Evolutionary conservation across 2,329 filamentous ascomycete genomes (phyloP).

Genomic region (Beauveria australis): DNA sequence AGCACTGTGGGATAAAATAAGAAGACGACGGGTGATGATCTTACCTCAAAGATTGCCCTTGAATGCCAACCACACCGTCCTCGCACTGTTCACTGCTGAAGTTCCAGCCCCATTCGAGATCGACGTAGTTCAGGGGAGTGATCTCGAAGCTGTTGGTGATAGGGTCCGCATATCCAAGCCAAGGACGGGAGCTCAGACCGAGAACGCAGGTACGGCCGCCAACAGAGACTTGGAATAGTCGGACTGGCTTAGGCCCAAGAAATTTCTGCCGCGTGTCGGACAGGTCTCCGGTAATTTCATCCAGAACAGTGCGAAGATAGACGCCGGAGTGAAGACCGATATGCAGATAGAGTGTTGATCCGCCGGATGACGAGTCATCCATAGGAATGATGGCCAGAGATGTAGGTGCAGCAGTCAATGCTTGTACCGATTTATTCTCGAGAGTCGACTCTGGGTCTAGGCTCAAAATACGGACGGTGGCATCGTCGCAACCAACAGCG

Average conservation of each 20-base stretch:
- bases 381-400: slow-evolving; percentile 88
- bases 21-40: slow-evolving; percentile 19
- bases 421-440: slow-evolving; percentile 90
- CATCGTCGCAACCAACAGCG: slow-evolving; percentile 94
- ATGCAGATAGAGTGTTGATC: slow-evolving; percentile 84
- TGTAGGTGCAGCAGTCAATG: slow-evolving; percentile 81
- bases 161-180: slow-evolving; percentile 87
- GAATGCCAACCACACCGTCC: slow-evolving; percentile 89
- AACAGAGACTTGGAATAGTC: slow-evolving; percentile 84
- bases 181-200: slow-evolving; percentile 86
- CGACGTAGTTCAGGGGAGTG: slow-evolving; percentile 81
- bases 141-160: slow-evolving; percentile 84
- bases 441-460: slow-evolving; percentile 83
- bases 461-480: slow-evolving; percentile 86
- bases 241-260: slow-evolving; percentile 81
- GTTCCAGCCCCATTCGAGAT: slow-evolving; percentile 90
- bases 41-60: slow-evolving; percentile 80
- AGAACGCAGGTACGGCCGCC: slow-evolving; percentile 78
- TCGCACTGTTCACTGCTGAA: slow-evolving; percentile 93
- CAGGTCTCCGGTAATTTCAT: slow-evolving; percentile 91
- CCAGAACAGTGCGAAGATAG: slow-evolving; percentile 88
- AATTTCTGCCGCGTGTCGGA: slow-evolving; percentile 94
- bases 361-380: slow-evolving; percentile 85
- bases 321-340: slow-evolving; percentile 94
- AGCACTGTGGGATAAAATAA: slow-evolving; percentile 24